phyloP scores from a whole-genome alignment of 1,139 yeast species.

The Zygosaccharomyces sapae region DNA sequence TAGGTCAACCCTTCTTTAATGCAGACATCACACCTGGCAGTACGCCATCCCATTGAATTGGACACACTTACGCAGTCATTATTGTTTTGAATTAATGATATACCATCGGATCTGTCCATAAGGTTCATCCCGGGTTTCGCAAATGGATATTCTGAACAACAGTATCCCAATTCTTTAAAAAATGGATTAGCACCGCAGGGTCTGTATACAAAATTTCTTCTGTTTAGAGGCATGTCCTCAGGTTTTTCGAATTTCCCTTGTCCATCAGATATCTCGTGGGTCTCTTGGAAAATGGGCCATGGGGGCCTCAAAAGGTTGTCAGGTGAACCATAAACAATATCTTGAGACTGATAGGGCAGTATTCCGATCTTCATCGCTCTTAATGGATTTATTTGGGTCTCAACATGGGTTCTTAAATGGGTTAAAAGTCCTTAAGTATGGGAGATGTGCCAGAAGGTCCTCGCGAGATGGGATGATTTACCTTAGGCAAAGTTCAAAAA shows the following conservation, averaged over 20 bases:
- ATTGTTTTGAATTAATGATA: conserved; percentile 45
- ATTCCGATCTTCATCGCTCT: conserved; percentile 30
- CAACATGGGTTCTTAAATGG: background rate
- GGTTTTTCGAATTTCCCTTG: conserved; percentile 24
- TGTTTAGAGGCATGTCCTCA: conserved; percentile 76
- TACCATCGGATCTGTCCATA: conserved; percentile 68
- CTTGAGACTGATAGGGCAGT: conserved; percentile 30
- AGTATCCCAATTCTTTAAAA: conserved; percentile 58
- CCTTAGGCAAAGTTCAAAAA: background rate
- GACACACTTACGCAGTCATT: conserved; percentile 34
- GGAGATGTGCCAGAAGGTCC: background rate
- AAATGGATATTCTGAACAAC: conserved; percentile 74
- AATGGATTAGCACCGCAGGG: conserved; percentile 72
- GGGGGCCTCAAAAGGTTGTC: conserved; percentile 16
- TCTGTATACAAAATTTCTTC: conserved; percentile 75
- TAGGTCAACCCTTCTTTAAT: conserved; percentile 77
- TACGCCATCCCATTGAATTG: conserved; percentile 76
- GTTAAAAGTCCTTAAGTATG: too few relatives aligned
- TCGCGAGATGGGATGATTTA: conserved; percentile 5
- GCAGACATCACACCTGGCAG: conserved; percentile 70
- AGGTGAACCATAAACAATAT: conserved; percentile 20
- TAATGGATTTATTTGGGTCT: background rate
- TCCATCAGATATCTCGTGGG: conserved; percentile 12
- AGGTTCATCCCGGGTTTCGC: conserved; percentile 56
- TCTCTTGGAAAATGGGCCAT: conserved; percentile 15